These are phyloP conservation scores for Coemansia sp. DNA, from an alignment of 192 early-diverging fungal genomes.

Conservation along the genomic window DNA sequence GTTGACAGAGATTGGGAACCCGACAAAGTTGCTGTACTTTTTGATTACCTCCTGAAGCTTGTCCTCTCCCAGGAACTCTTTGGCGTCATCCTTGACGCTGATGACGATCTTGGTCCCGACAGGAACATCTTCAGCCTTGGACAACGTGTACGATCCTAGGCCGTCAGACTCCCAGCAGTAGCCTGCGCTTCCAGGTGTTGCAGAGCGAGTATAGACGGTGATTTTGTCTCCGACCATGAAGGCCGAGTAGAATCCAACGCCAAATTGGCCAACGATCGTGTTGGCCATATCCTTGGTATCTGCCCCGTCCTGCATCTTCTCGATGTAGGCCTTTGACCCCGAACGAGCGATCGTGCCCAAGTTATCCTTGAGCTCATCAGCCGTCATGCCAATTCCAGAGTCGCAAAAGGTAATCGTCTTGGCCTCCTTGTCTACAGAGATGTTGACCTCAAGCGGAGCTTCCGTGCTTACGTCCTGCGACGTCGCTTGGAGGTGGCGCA, in stretches of 20 bases:
- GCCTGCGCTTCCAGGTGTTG: conserved; percentile 74
- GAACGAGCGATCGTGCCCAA: conserved; percentile 98
- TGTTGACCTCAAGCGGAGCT: conserved; percentile 76
- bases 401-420: conserved; percentile 84
- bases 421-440: conserved; percentile 69
- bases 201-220: conserved; percentile 85
- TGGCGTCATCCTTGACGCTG: conserved; percentile 84
- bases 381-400: conserved; percentile 95
- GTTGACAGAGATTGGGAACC: conserved; percentile 88
- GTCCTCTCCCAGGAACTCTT: conserved; percentile 73
- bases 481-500: conserved; percentile 78
- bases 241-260: conserved; percentile 98
- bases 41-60: conserved; percentile 68
- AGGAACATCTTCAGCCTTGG: conserved; percentile 86
- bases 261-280: conserved; percentile 95
- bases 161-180: conserved; percentile 94
- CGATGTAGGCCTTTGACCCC: conserved; percentile 83
- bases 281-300: conserved; percentile 59
- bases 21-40: conserved; percentile 96
- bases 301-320: conserved; percentile 57
- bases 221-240: conserved; percentile 96
- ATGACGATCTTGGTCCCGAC: conserved; percentile 94
- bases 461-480: conserved; percentile 80
- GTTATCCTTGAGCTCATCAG: conserved; percentile 82
- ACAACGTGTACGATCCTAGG: conserved; percentile 87